Conservation (phyloP, 1,139 yeast genomes). For the Zygosaccharomyces sapae region DNA sequence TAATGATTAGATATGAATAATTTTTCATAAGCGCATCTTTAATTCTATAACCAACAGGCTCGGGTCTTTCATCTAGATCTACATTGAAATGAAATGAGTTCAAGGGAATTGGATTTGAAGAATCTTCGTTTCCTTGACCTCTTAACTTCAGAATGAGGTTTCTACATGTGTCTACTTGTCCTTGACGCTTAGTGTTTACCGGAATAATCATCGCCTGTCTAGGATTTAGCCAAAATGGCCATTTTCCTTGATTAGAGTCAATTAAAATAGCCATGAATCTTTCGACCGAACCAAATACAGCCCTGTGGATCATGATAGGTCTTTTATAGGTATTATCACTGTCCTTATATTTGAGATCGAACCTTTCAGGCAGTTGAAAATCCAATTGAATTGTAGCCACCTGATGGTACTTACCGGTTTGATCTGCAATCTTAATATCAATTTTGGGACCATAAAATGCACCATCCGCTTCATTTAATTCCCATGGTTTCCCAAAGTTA, state of each 20-base stretch:
- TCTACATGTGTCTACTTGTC: constrained; percentile 44
- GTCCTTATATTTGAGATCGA: constrained; percentile 64
- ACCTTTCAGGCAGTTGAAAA: constrained; percentile 87
- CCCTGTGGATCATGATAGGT: constrained; percentile 93
- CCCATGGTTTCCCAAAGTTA: constrained; percentile 61
- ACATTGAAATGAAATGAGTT: constrained; percentile 64
- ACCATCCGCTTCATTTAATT: constrained; percentile 85
- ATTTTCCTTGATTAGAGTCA: constrained; percentile 87
- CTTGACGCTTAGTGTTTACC: constrained; percentile 58
- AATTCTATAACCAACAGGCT: constrained; percentile 76
- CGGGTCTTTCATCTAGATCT: constrained; percentile 69
- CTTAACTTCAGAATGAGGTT: constrained; percentile 23
- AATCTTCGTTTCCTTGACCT: constrained; percentile 23
- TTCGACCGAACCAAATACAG: constrained; percentile 91
- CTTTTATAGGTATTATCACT: constrained; percentile 47
- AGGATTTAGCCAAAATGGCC: constrained; percentile 99
- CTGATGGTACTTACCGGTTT: constrained; percentile 79
- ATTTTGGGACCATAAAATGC: constrained; percentile 98
- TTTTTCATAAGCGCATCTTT: constrained; percentile 74
- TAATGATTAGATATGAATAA: constrained; percentile 71
- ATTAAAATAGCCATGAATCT: constrained; percentile 85
- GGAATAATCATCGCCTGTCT: constrained; percentile 87
- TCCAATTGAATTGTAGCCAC: constrained; percentile 95
- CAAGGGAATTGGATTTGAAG: constrained; percentile 44
- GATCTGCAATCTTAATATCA: constrained; percentile 81